Base-by-base conservation (phyloP, 192 early-diverging fungal genomes). In the Thamnidium elegans region DNA sequence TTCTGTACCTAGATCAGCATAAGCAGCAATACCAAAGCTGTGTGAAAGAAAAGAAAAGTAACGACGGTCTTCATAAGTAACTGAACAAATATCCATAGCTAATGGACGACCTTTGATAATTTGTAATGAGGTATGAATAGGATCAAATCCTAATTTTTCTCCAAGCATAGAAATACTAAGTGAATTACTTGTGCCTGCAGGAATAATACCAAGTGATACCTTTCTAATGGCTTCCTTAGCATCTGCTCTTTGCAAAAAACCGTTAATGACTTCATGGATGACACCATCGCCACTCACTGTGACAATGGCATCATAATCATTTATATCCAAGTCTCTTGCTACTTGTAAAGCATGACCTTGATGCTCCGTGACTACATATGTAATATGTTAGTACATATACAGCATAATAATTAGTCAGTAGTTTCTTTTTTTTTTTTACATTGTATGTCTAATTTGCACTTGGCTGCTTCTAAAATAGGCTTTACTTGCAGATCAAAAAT, bases 221-320 rank as follows among this genome's bases (percentile, higher is more conserved):
- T 77, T 75, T 47, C 76, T 67, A 5, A 86, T 83, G 10, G 68
- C 56, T 26, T 78, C 55, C 31, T 73, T 55, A 62, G 84, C 88
- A 67, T 94, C 90, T 9, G 79, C 71, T 23, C 91, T 77, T 52
- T 80, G 72, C 78, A 94, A 72, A n/a, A 92, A 75, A 7, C 91
- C 92, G 55, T 94, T 90, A 42, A 92, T 77, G 13, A 92, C 72
- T 68, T 94, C 92, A 52, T 94, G 89, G 31, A 91, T 78, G 5
- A 91, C 81, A 13, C 92, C 92, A 71, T 94, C 92, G 21, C 92
- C 92, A 76, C 85, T 85, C 46, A 92, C 75, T 31, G 85, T 80
- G 1, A 88, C 74, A 17, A 90, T 74, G 5, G 86, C 82, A 42
- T 82, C 81, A 62, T 81, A 94, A 10, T 63, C 47, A 0, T 73